Evolutionary conservation across 2,329 filamentous ascomycete genomes (phyloP), one percentile per base, ranked within the genome.

Genomic region (Claviceps monticola): DNA sequence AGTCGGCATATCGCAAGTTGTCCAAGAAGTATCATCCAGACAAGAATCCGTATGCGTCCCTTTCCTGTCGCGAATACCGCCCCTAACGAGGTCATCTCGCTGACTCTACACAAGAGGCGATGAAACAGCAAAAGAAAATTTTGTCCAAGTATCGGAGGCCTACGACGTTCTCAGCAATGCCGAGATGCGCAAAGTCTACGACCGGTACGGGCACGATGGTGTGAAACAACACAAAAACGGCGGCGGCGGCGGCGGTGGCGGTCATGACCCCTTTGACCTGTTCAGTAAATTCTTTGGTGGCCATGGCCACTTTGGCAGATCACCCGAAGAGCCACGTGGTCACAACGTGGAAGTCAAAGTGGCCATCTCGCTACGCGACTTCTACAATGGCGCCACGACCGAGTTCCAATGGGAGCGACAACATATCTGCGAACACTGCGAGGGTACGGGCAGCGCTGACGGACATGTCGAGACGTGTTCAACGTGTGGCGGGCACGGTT

Each of bases 221-320:
- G 74, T 97, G 49, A 81, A 93, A 63, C 84, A 93, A 64, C 87
- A 88, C 62, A 81, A 86, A 61, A 84, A 87, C 46, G 79, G 80
- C 48, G 76, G 78, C 9, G 56, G 78, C 9, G 58, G 57, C 9
- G 57, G 57, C 9, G 57, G 55, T 9, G 76, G 75, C 36, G 74
- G 79, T 54, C 84, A 91, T 65, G 90, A 98, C 64, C 90, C 93
- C 19, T 97, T 97, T 65, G 93, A 98, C 67, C 74, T 98, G 43
- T 98, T 98, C 75, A 89, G 83, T 51, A 85, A 88, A 59, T 97
- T 98, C 79, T 98, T 98, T 64, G 93, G 93, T 56, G 91, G 91
- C 21, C 84, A 80, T 45, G 89, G 89, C 9, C 88, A 93, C 68
- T 94, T 87, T 57, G 84, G 85, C 72, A 63, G 84, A 60, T 80